Evolutionary conservation across 2,329 filamentous ascomycete genomes (phyloP).

Genomic region (Pyrenophora seminiperda): DNA sequence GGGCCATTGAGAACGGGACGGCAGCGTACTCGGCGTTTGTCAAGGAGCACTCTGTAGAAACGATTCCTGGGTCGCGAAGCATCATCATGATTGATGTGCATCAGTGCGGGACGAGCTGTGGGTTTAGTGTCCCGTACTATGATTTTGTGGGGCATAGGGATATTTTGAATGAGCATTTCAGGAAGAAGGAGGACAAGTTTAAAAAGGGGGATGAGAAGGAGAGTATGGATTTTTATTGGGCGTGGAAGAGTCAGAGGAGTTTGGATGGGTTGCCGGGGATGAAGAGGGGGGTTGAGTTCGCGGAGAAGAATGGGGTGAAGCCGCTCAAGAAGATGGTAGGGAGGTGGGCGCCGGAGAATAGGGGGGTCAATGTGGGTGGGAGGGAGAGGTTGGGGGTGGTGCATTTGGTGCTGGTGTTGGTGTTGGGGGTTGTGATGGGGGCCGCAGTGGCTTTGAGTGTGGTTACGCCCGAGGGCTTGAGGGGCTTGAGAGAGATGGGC

Average conservation of each 20-base stretch:
- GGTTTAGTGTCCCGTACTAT: constrained; percentile 52
- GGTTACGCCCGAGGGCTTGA: constrained; percentile 31
- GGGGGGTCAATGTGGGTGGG: background rate
- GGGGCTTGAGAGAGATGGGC: constrained; percentile 30
- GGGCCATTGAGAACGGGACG: constrained; percentile 47
- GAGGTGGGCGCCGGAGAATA: constrained; percentile 33
- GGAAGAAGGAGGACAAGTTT: constrained; percentile 47
- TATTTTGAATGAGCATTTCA: constrained; percentile 50
- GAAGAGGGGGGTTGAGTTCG: constrained; percentile 47
- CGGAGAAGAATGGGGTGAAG: constrained; percentile 43
- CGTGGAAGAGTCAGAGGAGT: constrained; percentile 50
- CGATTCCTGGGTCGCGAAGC: constrained; percentile 46
- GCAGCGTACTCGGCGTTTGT: constrained; percentile 45
- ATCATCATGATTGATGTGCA: constrained; percentile 53
- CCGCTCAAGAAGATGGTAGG: constrained; percentile 54
- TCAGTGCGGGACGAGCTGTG: constrained; percentile 52
- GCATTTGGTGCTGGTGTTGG: constrained; percentile 31
- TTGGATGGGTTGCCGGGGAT: constrained; percentile 54
- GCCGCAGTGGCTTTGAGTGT: constrained; percentile 31
- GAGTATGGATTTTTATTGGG: constrained; percentile 53
- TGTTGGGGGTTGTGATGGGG: constrained; percentile 41
- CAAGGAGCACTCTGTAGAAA: constrained; percentile 38
- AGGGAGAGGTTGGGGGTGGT: constrained; percentile 20
- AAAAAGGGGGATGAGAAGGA: constrained; percentile 46
- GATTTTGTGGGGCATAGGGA: constrained; percentile 50